phyloP scores from a whole-genome alignment of 2,329 filamentous ascomycete species.

The Sarocladiaceae sp. region DNA sequence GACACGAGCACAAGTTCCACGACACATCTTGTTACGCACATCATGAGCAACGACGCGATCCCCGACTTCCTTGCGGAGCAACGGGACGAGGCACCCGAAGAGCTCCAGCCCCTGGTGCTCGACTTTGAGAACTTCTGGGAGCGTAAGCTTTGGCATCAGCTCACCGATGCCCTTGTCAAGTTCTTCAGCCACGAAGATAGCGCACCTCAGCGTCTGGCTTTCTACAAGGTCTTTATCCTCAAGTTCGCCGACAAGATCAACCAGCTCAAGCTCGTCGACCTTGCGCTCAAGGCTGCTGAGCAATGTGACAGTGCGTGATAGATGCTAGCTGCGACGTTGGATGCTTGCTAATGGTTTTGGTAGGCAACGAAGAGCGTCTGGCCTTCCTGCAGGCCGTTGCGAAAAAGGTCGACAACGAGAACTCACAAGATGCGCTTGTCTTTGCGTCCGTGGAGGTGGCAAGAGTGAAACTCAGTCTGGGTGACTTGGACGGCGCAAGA shows the following conservation, averaged over 20 bases:
- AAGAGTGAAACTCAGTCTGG: slow-evolving; percentile 76
- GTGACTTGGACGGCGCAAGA: slow-evolving; percentile 76
- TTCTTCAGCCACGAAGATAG: slow-evolving; percentile 85
- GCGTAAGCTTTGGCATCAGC: slow-evolving; percentile 97
- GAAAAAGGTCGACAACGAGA: slow-evolving; percentile 84
- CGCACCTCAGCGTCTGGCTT: slow-evolving; percentile 75
- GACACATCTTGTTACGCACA: slow-evolving; percentile 7
- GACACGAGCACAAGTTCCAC: not conserved
- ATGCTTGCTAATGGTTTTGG: slow-evolving; percentile 2
- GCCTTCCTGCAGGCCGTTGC: slow-evolving; percentile 79
- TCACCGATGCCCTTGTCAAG: slow-evolving; percentile 81
- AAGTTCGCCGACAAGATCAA: slow-evolving; percentile 99
- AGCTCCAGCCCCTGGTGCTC: slow-evolving; percentile 83
- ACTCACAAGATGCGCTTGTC: slow-evolving; percentile 92
- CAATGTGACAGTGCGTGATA: slow-evolving; percentile 67
- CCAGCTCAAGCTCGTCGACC: slow-evolving; percentile 90
- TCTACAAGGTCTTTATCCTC: slow-evolving; percentile 93
- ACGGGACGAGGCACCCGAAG: slow-evolving; percentile 80
- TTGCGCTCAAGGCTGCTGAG: slow-evolving; percentile 81
- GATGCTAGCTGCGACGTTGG: not conserved
- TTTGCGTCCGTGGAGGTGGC: slow-evolving; percentile 91
- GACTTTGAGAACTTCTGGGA: slow-evolving; percentile 97
- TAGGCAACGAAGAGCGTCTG: slow-evolving; percentile 84
- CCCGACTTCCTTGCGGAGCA: slow-evolving; percentile 88
- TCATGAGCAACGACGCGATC: slow-evolving; percentile 84